Evolutionary conservation across 2,329 filamentous ascomycete species (phyloP).

Genomic region (Leptographium radiaticola): DNA sequence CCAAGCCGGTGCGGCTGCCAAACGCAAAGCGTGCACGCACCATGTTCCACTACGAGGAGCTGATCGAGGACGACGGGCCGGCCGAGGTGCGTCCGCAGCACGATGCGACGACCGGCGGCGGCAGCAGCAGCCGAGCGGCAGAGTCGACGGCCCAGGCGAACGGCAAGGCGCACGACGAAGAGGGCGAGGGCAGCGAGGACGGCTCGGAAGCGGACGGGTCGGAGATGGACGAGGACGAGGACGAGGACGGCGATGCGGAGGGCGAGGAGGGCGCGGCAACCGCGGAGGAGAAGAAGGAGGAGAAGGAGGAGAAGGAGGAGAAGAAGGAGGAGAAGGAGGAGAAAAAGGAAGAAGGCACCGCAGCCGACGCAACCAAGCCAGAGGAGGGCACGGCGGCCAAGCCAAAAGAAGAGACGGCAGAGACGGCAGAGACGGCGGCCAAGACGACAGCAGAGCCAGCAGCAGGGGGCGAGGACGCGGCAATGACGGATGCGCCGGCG

Average conservation of each 20-base stretch:
- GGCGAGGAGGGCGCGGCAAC: conserved; percentile 1
- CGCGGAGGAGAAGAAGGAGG: not conserved
- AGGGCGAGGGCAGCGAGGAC: conserved; percentile 8
- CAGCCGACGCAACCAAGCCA: not conserved
- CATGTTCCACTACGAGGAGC: conserved; percentile 62
- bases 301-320: not conserved
- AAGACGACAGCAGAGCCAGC: not conserved
- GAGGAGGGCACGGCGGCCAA: not conserved
- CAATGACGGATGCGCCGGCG: conserved; percentile 6
- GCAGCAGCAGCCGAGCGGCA: not conserved
- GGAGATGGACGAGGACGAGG: conserved; percentile 11
- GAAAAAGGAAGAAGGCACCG: not conserved
- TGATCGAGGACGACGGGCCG: conserved; percentile 40
- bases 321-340: not conserved
- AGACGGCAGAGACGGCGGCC: not conserved
- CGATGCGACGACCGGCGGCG: not conserved
- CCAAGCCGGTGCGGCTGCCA: conserved; percentile 48
- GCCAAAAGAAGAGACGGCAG: not conserved
- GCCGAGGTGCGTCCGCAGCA: conserved; percentile 4
- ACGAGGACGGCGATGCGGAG: conserved; percentile 6
- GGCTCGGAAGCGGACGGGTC: conserved; percentile 8
- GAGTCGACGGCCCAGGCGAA: not conserved
- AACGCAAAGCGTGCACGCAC: conserved; percentile 60
- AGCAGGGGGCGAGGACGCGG: conserved; percentile 1
- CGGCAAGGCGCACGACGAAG: conserved; percentile 6